Evolutionary conservation across 805 yeast genomes (phyloP), one percentile per base, ranked within the genome.

Genomic region (Jamesozyma jinghongensis): DNA sequence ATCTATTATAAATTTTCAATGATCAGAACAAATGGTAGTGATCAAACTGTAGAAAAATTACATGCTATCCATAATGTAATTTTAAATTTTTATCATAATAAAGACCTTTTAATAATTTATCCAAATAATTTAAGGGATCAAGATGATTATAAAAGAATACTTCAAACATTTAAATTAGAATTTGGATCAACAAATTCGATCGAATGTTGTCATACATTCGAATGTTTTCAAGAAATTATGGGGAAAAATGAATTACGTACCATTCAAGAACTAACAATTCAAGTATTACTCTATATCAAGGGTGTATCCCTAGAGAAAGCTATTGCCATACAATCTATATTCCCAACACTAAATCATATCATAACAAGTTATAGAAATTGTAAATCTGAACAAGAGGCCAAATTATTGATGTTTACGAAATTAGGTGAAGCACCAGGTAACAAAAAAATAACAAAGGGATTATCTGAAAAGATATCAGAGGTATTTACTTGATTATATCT

Each of bases 301-400:
- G 98, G 97, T 0, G 69, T 92, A 1, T 77, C 95, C 0, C 62
- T 85, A 25, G 97, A 90, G 47, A 86, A 84, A 56, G 98, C 98
- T 0, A 55, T 77, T 8, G 75, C 76, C 6, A 77, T 92, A 8
- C 97, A 88, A 60, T 66, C 67, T 16, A 57, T 69, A 32, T 92
- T 69, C 54, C 76, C 77, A 2, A 88, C 97, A 0, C 92, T 97
- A 0, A 63, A 65, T 28, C 57, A 54, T 16, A 66, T 90, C 0
- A 30, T 62, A n/a, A 39, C 32, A 13, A 64, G 63, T 1, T 62
- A 60, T 37, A 38, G 49, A 5, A 40, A 40, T 3, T 62, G 65
- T 29, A 38, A 40, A 11, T 36, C 59, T 2, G 50, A 49, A 32
- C 44, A 42, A 20, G 62, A 56, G 28, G 62, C 59, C 3, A 52